Conservation (phyloP, 129 eudicot species). For the sunflower (Helianthus annuus) region HanXRQr2.0-SUNRISE NC_035434.2:107612793-107613292, state of each 20-base stretch:
- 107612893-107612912: conserved; percentile 70
- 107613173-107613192: conserved; percentile 78
- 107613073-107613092: conserved; percentile 40
- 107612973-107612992: conserved; percentile 24
- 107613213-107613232: conserved; percentile 42
- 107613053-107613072: conserved; percentile 18
- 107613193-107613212: conserved; percentile 92
- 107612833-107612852: conserved; percentile 84
- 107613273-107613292: conserved; percentile 22
- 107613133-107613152: conserved; percentile 51
- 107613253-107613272: conserved; percentile 45
- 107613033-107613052: conserved; percentile 17
- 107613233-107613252: conserved; percentile 76
- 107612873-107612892: conserved; percentile 67
- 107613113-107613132: conserved; percentile 53
- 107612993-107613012: conserved; percentile 16
- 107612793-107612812: conserved; percentile 85
- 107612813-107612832: conserved; percentile 77
- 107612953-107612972: conserved; percentile 7
- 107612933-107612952: conserved; percentile 4
- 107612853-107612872: conserved; percentile 81
- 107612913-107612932: conserved; percentile 40
- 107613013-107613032: conserved; percentile 31
- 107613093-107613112: conserved; percentile 72
- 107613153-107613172: conserved; percentile 69